phyloP scores from a whole-genome alignment of 192 early-diverging fungal genomes.

The Geranomyces michiganensis region DNA sequence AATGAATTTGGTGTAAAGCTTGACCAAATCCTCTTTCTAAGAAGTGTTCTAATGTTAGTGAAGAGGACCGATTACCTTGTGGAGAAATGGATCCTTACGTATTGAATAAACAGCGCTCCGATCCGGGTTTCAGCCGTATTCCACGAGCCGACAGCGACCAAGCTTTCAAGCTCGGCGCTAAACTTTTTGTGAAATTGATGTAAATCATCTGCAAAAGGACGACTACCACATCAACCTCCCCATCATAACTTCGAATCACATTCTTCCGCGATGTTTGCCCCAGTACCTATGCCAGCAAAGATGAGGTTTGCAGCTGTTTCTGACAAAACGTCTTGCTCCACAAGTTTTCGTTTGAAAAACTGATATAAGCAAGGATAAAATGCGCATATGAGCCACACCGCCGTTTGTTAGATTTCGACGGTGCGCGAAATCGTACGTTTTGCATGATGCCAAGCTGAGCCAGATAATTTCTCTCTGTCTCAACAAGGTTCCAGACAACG shows the following conservation, averaged over 20 bases:
- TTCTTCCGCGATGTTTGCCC: not conserved
- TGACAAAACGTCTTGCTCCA: slow-evolving; percentile 36
- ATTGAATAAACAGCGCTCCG: slow-evolving; percentile 45
- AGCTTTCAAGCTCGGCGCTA: slow-evolving; percentile 40
- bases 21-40: slow-evolving; percentile 44
- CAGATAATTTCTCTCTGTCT: slow-evolving; percentile 52
- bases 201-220: slow-evolving; percentile 28
- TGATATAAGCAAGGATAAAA: slow-evolving; percentile 1
- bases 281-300: slow-evolving; percentile 48
- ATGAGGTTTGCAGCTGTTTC: slow-evolving; percentile 43
- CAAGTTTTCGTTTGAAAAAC: slow-evolving; percentile 43
- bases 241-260: too few relatives aligned
- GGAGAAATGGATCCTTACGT: slow-evolving; percentile 25
- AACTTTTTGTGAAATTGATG: slow-evolving; percentile 42
- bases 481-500: slow-evolving; percentile 47
- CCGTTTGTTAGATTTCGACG: not conserved
- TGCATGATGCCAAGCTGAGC: slow-evolving; percentile 44
- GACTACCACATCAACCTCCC: slow-evolving; percentile 7
- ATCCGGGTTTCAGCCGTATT: slow-evolving; percentile 37
- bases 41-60: not conserved
- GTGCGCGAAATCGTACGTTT: slow-evolving; percentile 28
- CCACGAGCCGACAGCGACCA: slow-evolving; percentile 41
- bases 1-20: slow-evolving; percentile 46
- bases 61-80: not conserved
- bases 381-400: not conserved